Evolutionary conservation across 1,139 yeast species (phyloP).

Genomic region (Sugiyamaella neomexicana): DNA sequence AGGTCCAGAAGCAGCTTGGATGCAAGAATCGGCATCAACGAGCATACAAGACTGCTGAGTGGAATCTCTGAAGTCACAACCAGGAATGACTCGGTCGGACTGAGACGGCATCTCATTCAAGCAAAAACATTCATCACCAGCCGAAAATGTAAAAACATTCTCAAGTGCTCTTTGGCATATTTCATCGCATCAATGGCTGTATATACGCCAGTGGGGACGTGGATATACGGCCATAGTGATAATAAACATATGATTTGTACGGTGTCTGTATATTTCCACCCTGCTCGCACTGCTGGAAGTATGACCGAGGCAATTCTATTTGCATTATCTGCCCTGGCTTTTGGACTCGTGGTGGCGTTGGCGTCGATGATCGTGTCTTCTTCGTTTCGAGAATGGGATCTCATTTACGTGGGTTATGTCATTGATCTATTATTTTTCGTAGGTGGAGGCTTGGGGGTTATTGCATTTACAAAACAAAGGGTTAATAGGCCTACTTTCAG

Average conservation of each 20-base stretch:
- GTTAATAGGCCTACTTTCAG: slow-evolving; percentile 70
- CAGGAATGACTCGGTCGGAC: too few species aligned
- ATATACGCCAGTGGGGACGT: slow-evolving; percentile 59
- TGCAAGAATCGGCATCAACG: neutral
- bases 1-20: slow-evolving; percentile 5
- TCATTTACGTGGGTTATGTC: slow-evolving; percentile 53
- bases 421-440: slow-evolving; percentile 55
- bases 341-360: slow-evolving; percentile 57
- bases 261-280: slow-evolving; percentile 81
- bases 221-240: slow-evolving; percentile 62
- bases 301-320: slow-evolving; percentile 74
- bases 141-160: slow-evolving; percentile 33
- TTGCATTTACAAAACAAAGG: slow-evolving; percentile 69
- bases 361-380: slow-evolving; percentile 57
- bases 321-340: slow-evolving; percentile 56
- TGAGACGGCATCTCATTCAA: neutral
- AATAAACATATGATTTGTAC: slow-evolving; percentile 83
- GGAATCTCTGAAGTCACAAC: neutral
- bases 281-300: slow-evolving; percentile 74
- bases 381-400: slow-evolving; percentile 48
- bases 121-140: slow-evolving; percentile 14
- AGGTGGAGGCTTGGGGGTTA: slow-evolving; percentile 60
- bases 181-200: slow-evolving; percentile 72
- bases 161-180: slow-evolving; percentile 73
- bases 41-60: slow-evolving; percentile 1